Percentiles rank a stretch among this genome's conserved stretches.
Evolutionary conservation across 345 rosid genomes (phyloP).

Genomic region (Eucalyptus pumila): DNA sequence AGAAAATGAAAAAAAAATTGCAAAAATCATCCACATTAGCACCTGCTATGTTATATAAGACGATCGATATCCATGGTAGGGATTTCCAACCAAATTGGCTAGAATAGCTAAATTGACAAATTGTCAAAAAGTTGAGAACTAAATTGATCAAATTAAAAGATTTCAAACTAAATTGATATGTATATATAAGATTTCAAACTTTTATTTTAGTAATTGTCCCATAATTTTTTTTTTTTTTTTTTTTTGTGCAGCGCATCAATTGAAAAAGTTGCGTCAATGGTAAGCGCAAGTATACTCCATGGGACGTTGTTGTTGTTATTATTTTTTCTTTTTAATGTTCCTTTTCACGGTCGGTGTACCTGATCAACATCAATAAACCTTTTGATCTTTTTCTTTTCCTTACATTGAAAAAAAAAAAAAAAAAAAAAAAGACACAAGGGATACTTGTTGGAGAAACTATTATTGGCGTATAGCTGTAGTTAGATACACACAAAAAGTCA

Average conservation of each 20-base stretch:
- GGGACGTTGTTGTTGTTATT: rapidly evolving
- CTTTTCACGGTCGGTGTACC: neutral
- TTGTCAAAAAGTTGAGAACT: neutral
- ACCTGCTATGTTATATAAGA: rapidly evolving
- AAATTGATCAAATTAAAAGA: neutral
- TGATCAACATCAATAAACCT: neutral
- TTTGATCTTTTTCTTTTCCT: neutral
- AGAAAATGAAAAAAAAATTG: neutral
- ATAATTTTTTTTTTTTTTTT: neutral
- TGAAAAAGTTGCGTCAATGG: neutral
- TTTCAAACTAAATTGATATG: neutral
- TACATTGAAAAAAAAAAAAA: neutral
- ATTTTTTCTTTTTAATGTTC: neutral
- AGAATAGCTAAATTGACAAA: neutral
- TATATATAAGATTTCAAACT: neutral
- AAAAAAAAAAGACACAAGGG: neutral
- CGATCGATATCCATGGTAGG: rapidly evolving
- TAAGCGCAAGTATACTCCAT: neutral
- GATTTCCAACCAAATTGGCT: neutral
- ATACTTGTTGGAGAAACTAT: neutral
- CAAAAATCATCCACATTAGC: neutral
- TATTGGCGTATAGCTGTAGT: neutral
- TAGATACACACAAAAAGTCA: neutral
- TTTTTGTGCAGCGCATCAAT: neutral
- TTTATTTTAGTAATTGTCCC: neutral